Percentiles rank a stretch among this genome's conserved stretches.
Evolutionary conservation across 805 yeast species (phyloP).

Genomic region (Candida multigemmis): DNA sequence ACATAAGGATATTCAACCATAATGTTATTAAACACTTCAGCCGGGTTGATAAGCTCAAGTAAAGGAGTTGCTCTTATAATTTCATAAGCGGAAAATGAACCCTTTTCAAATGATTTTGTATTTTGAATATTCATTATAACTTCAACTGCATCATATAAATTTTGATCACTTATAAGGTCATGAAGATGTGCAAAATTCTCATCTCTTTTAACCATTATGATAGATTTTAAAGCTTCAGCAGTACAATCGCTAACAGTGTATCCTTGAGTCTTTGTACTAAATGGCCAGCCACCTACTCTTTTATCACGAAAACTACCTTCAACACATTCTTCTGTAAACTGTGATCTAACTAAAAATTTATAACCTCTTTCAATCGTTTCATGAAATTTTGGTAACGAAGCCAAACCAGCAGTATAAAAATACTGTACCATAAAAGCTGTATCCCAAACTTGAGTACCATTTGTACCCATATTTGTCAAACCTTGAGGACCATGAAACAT

Average conservation of each 20-base stretch:
- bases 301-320: conserved; percentile 75
- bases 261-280: conserved; percentile 92
- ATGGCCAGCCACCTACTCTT: conserved; percentile 91
- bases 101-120: conserved; percentile 67
- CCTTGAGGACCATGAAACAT: conserved; percentile 86
- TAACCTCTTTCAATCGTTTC: conserved; percentile 58
- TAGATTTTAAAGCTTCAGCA: conserved; percentile 90
- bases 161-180: conserved; percentile 43
- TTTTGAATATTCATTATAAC: conserved; percentile 72
- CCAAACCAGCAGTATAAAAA: conserved; percentile 69
- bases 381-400: conserved; percentile 56
- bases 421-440: conserved; percentile 86
- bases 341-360: conserved; percentile 69
- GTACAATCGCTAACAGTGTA: conserved; percentile 96
- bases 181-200: conserved; percentile 39
- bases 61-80: conserved; percentile 70
- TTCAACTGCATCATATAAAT: conserved; percentile 65
- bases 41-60: conserved; percentile 80
- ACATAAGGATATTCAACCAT: conserved; percentile 99
- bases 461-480: conserved; percentile 90
- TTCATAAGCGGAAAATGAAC: conserved; percentile 92
- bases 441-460: conserved; percentile 98
- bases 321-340: conserved; percentile 72
- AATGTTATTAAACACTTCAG: conserved; percentile 95
- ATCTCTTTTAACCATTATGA: conserved; percentile 78